Percentiles rank a stretch among this genome's conserved stretches.
phyloP scores from a whole-genome alignment of 495 filamentous ascomycete genomes.

The Aspergillus kassunensis region DNA sequence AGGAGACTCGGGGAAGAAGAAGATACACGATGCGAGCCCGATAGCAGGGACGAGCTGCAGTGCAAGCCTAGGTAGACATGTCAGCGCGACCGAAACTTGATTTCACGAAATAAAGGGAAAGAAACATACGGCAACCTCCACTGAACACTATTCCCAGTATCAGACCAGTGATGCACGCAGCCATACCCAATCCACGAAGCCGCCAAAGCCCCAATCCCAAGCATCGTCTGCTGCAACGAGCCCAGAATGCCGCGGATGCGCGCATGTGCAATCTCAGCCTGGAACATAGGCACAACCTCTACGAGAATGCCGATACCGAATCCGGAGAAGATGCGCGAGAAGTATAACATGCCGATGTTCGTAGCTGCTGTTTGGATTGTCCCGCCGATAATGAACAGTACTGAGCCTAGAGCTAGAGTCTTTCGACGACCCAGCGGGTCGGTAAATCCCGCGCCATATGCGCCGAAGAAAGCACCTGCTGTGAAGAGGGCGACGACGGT shows the following conservation, averaged over 20 bases:
- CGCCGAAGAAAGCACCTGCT: slow-evolving; percentile 4
- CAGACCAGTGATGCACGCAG: slow-evolving; percentile 3
- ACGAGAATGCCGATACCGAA: slow-evolving; percentile 2
- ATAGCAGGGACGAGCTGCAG: slow-evolving; percentile 10
- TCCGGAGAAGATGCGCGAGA: background rate
- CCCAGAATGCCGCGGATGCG: background rate
- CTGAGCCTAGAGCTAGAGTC: background rate
- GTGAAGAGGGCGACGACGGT: slow-evolving; percentile 8
- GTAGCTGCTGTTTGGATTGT: background rate
- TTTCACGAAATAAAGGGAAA: background rate
- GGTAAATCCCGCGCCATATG: background rate
- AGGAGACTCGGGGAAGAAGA: slow-evolving; percentile 51
- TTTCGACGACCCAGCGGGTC: slow-evolving; percentile 2
- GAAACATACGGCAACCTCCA: slow-evolving; percentile 6
- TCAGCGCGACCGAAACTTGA: background rate
- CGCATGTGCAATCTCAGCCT: slow-evolving; percentile 1
- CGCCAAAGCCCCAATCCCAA: background rate
- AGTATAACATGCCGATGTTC: slow-evolving; percentile 2
- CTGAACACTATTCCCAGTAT: slow-evolving; percentile 2
- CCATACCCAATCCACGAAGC: slow-evolving; percentile 4
- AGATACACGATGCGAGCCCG: slow-evolving; percentile 31
- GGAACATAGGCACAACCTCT: background rate
- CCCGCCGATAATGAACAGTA: slow-evolving; percentile 1
- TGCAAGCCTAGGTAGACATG: background rate
- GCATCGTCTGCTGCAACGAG: slow-evolving; percentile 1